Evolutionary conservation across 202 grass and related monocot genomes (phyloP), one percentile per base, ranked within the genome.

Genomic region (Brachypodium distachyon): DNA sequence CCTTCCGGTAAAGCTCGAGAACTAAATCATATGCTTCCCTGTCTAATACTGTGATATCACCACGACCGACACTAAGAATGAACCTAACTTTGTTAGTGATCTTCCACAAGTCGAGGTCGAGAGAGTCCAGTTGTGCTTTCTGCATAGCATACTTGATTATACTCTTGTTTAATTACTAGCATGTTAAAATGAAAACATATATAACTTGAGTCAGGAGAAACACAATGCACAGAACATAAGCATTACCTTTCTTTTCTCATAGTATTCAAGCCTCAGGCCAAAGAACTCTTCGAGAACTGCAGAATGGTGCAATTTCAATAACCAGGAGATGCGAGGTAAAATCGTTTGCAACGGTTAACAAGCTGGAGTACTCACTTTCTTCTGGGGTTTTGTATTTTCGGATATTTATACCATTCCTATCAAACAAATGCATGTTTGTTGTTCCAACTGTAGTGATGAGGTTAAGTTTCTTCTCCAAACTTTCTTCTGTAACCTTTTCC

Each of bases 261-360:
- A 97, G 51, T 65, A 97, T 47, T 62, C 65, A 23, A 87, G 83
- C 61, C 90, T 88, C 58, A 97, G 33, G 21, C 76, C 17, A 59
- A 75, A 94, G 76, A 94, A 97, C 1, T 94, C 91, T 41, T 86
- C 76, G 3, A 97, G 74, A 77, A 97, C 94, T 97, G 58, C 38
- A 67, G 12, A 84, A 60, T 28, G 10, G 0, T 27, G 72, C 0
- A 41, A 5, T 17, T 32, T 75, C 21, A 81, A 34, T 57, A 25
- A 72, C 14, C 3, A 56, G 8, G 36, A 57, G 33, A n/a, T 23
- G 60, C 52, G 61, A 12, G 18, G 3, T 21, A 26, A 67, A n/a
- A 58, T 36, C 1, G 9, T 18, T 41, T 37, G 1, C 18, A 62
- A 49, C 59, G 29, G 68, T 5, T 1, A 34, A 59, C 22, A 26